These are phyloP conservation scores for Guadua angustifolia DNA, from an alignment of 176 grass and related monocot genomes.

Conservation along the genomic window DNA sequence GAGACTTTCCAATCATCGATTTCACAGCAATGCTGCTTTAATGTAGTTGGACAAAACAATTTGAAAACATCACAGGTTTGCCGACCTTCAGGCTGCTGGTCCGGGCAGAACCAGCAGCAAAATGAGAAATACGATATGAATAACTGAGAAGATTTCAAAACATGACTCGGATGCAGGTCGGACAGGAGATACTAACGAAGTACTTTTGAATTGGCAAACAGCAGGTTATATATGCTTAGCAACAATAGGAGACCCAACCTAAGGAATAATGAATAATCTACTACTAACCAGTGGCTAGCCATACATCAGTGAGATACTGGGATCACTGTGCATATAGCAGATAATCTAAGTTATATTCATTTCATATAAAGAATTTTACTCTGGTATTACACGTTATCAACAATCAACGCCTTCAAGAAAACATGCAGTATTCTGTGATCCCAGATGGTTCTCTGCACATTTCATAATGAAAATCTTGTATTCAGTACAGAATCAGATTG, in stretches of 20 bases:
- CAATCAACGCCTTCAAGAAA: background rate
- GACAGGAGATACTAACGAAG: background rate
- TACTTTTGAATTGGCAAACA: background rate
- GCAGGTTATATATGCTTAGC: background rate
- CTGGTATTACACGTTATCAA: background rate
- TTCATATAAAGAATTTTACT: background rate
- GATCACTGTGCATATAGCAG: background rate
- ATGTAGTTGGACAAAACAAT: background rate
- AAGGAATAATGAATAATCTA: background rate
- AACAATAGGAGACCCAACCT: background rate
- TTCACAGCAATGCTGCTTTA: slow-evolving; percentile 8
- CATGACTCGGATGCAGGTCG: background rate
- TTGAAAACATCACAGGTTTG: slow-evolving; percentile 12
- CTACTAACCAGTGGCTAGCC: background rate
- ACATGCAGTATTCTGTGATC: background rate
- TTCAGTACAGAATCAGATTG: background rate
- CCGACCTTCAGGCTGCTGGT: too few species aligned
- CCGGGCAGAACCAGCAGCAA: too few species aligned
- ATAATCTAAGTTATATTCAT: background rate
- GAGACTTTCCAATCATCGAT: slow-evolving; percentile 34
- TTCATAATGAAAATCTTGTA: background rate
- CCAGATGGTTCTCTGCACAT: background rate
- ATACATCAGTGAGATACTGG: background rate
- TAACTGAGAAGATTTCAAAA: background rate
- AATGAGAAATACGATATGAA: slow-evolving; percentile 21